Conservation (phyloP, 108 stramenopile species). For the Cyclotella baltica region DNA sequence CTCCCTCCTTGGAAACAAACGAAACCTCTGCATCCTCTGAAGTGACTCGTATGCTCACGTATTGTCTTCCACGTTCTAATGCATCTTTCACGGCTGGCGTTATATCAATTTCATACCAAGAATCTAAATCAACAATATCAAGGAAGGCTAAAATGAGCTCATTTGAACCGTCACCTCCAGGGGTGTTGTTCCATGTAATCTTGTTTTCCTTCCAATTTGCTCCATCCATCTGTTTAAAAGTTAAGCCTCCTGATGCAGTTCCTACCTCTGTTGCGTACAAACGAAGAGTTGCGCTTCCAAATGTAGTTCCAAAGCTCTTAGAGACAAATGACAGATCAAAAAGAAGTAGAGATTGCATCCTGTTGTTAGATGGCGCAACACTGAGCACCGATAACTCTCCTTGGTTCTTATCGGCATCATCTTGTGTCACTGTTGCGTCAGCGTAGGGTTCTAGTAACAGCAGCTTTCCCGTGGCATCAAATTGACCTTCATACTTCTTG, state of each 20-base stretch:
- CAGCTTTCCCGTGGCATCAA: slow-evolving; percentile 32
- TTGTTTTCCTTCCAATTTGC: slow-evolving; percentile 36
- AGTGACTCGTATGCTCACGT: slow-evolving; percentile 38
- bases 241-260: slow-evolving; percentile 35
- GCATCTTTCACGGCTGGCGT: slow-evolving; percentile 48
- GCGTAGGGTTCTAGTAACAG: slow-evolving; percentile 29
- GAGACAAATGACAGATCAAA: slow-evolving; percentile 41
- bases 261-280: slow-evolving; percentile 32
- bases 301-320: slow-evolving; percentile 12
- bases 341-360: slow-evolving; percentile 44
- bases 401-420: slow-evolving; percentile 28
- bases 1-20: slow-evolving; percentile 47
- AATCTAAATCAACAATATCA: slow-evolving; percentile 19
- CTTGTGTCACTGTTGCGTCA: slow-evolving; percentile 35
- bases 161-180: slow-evolving; percentile 39
- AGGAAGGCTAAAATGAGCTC: slow-evolving; percentile 44
- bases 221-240: slow-evolving; percentile 39
- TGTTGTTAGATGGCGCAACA: slow-evolving; percentile 13
- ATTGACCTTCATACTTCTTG: slow-evolving; percentile 16
- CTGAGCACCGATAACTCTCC: slow-evolving; percentile 28
- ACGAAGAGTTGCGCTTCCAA: slow-evolving; percentile 33
- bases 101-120: slow-evolving; percentile 49
- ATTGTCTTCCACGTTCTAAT: slow-evolving; percentile 22
- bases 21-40: slow-evolving; percentile 31
- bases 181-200: slow-evolving; percentile 42